phyloP scores from a whole-genome alignment of 768 basidiomycete species.

The Chalciporus sphaerocephalus region DNA sequence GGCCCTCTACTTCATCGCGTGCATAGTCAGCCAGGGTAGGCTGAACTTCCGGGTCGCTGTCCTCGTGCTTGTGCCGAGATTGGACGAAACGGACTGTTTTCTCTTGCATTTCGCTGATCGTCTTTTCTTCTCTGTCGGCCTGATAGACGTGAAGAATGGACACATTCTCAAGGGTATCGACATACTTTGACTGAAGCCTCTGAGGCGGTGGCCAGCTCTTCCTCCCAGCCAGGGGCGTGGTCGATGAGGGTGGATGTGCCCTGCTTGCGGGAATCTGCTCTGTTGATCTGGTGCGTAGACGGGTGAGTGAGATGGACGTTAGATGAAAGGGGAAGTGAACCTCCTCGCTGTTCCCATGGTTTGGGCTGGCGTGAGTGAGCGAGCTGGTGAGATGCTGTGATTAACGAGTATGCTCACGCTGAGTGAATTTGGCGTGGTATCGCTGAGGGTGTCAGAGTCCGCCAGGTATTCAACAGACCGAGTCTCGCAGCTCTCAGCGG shows the following conservation, averaged over 20 bases:
- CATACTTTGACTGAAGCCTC: constrained; percentile 63
- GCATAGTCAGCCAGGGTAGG: constrained; percentile 26
- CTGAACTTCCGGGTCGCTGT: constrained; percentile 14
- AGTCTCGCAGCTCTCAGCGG: constrained; percentile 10
- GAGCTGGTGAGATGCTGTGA: not conserved
- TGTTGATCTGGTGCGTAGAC: constrained; percentile 41
- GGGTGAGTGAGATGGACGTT: not conserved
- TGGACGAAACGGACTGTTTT: constrained; percentile 21
- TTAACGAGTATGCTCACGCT: constrained; percentile 2
- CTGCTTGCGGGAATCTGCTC: constrained; percentile 49
- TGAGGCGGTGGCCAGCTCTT: constrained; percentile 55
- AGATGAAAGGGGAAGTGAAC: constrained; percentile 25
- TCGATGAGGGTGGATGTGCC: constrained; percentile 45
- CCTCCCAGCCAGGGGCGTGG: constrained; percentile 71
- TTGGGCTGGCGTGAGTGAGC: constrained; percentile 36
- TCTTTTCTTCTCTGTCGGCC: constrained; percentile 23
- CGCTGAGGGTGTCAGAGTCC: not conserved
- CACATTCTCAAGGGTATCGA: not conserved
- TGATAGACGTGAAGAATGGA: not conserved
- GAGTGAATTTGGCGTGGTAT: not conserved
- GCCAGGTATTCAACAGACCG: not conserved
- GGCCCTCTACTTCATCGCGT: constrained; percentile 27
- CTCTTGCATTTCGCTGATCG: constrained; percentile 18
- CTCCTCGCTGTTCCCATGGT: constrained; percentile 57
- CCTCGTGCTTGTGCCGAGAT: constrained; percentile 6